These are phyloP conservation scores for Beauveria pseudobassiana DNA, from an alignment of 2,329 filamentous ascomycete species.

Conservation along the genomic window DNA sequence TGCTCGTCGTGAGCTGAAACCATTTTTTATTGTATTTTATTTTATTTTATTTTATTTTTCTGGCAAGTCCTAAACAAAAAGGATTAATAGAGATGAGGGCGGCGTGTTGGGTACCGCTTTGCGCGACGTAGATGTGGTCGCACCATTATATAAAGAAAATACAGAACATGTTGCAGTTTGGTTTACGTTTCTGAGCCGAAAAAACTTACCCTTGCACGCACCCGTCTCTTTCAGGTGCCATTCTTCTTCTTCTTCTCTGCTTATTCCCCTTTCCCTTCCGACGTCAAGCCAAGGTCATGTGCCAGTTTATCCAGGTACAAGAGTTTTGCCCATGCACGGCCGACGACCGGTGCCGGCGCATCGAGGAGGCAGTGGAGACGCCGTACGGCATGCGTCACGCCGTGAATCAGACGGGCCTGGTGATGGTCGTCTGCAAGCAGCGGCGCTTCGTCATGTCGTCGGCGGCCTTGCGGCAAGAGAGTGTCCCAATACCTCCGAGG, in stretches of 20 bases:
- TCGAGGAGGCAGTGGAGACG: neutral
- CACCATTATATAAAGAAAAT: neutral
- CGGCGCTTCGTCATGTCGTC: constrained; percentile 5
- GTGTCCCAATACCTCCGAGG: constrained; percentile 3
- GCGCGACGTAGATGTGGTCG: neutral
- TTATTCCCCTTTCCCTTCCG: neutral
- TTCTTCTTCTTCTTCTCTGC: neutral
- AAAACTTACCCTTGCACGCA: neutral
- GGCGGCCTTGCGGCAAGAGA: neutral
- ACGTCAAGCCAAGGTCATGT: neutral
- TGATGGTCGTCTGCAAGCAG: neutral
- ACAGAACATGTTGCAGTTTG: neutral
- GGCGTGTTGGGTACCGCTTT: neutral
- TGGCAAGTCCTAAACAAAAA: no score
- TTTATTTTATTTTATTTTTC: no score
- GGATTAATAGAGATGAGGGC: no score
- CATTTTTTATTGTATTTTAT: neutral
- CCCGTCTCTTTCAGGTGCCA: neutral
- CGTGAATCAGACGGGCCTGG: neutral
- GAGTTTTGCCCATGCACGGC: constrained; percentile 2
- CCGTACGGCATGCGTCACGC: neutral
- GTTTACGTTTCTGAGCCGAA: no score
- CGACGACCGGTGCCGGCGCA: neutral
- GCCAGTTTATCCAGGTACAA: constrained; percentile 6
- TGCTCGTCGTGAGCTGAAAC: neutral